Evolutionary conservation across 257 asterid species (phyloP).

Genomic region (Leonotis leonurus): DNA sequence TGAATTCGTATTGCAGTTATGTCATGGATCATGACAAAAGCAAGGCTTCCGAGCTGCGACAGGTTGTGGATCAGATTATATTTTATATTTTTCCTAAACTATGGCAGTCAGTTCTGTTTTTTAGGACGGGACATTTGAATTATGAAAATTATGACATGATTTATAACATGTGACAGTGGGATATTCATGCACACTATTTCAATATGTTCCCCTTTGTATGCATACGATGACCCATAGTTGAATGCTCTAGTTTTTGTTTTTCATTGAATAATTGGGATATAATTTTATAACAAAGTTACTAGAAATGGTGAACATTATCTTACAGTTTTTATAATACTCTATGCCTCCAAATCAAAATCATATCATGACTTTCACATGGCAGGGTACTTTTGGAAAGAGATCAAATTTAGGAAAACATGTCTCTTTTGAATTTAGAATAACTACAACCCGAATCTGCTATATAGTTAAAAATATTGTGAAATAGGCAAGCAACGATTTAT

Average conservation of each 20-base stretch:
- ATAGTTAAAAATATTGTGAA: not conserved
- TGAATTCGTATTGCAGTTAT: conserved; percentile 42
- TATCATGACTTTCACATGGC: not conserved
- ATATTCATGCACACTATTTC: not conserved
- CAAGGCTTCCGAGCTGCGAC: conserved; percentile 84
- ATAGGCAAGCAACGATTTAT: not conserved
- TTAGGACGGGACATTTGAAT: not conserved
- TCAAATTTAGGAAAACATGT: not conserved
- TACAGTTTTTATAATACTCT: no score
- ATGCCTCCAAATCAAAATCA: not conserved
- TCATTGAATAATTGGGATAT: not conserved
- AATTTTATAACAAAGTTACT: not conserved
- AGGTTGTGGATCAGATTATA: conserved; percentile 38
- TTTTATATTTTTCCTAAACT: not conserved
- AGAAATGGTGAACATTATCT: no score
- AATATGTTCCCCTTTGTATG: not conserved
- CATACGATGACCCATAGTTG: not conserved
- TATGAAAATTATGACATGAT: conserved; percentile 3
- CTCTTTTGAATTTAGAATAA: not conserved
- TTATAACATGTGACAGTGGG: not conserved
- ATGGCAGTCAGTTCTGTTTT: not conserved
- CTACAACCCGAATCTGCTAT: not conserved
- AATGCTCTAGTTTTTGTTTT: not conserved
- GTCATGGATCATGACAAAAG: conserved; percentile 87
- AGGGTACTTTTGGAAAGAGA: not conserved